Percentiles rank a stretch among this genome's conserved stretches.
phyloP scores from a whole-genome alignment of 148 eudicot species.

The Arbutus unedo region DNA sequence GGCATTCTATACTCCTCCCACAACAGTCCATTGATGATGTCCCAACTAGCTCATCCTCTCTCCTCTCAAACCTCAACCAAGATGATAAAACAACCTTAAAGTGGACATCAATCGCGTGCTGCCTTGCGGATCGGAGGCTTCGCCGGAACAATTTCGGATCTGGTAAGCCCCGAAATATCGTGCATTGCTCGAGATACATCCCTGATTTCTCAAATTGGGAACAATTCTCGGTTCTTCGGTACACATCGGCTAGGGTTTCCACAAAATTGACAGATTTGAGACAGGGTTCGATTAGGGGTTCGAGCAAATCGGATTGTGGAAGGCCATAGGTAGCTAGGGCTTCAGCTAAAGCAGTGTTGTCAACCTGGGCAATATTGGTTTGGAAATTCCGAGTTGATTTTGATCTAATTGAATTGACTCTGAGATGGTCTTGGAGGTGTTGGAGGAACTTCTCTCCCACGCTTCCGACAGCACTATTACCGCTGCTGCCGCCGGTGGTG shows the following conservation, averaged over 20 bases:
- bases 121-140: constrained; percentile 47
- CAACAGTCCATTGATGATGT: constrained; percentile 50
- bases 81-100: constrained; percentile 58
- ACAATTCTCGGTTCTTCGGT: constrained; percentile 32
- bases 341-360: constrained; percentile 33
- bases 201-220: constrained; percentile 33
- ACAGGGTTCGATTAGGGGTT: constrained; percentile 47
- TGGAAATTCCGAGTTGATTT: constrained; percentile 33
- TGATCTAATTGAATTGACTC: constrained; percentile 62
- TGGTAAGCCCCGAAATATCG: constrained; percentile 31
- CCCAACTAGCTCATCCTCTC: constrained; percentile 57
- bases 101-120: constrained; percentile 59
- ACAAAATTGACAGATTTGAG: constrained; percentile 46
- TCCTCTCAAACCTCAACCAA: constrained; percentile 60
- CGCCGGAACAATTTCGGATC: constrained; percentile 53
- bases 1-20: constrained; percentile 54
- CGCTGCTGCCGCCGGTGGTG: constrained; percentile 14
- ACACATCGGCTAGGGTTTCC: constrained; percentile 45
- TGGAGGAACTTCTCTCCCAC: constrained; percentile 56
- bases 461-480: constrained; percentile 28
- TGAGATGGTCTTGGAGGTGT: constrained; percentile 61
- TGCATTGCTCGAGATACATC: constrained; percentile 47
- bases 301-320: constrained; percentile 38
- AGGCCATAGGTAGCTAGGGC: constrained; percentile 36
- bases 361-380: constrained; percentile 20